Conservation (phyloP, 805 yeast genomes). For the Metschnikowia cubensis region DNA sequence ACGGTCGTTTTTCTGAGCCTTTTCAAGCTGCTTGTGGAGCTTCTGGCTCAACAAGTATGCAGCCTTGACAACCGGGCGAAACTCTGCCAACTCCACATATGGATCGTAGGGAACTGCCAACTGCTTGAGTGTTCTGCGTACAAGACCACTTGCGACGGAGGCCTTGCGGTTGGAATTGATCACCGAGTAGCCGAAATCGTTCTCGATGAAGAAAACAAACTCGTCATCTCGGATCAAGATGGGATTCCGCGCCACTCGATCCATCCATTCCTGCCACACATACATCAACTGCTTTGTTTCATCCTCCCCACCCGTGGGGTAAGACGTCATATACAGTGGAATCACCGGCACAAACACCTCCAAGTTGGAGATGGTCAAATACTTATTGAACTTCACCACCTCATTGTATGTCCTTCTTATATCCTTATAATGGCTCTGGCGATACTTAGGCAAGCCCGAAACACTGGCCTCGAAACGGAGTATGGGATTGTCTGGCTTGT, state of each 20-base stretch:
- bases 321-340: slow-evolving; percentile 71
- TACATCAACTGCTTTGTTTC: slow-evolving; percentile 54
- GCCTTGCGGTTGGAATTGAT: slow-evolving; percentile 54
- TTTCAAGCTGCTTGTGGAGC: slow-evolving; percentile 50
- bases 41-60: slow-evolving; percentile 59
- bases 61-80: slow-evolving; percentile 81
- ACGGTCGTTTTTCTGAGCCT: slow-evolving; percentile 54
- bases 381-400: slow-evolving; percentile 69
- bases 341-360: slow-evolving; percentile 92
- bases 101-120: slow-evolving; percentile 90
- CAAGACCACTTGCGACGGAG: slow-evolving; percentile 75
- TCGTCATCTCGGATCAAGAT: slow-evolving; percentile 85
- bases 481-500: slow-evolving; percentile 73
- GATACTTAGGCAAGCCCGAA: slow-evolving; percentile 64
- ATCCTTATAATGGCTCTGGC: slow-evolving; percentile 66
- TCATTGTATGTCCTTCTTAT: slow-evolving; percentile 80
- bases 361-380: slow-evolving; percentile 73
- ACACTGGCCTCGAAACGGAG: slow-evolving; percentile 57
- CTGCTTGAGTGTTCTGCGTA: slow-evolving; percentile 87
- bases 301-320: slow-evolving; percentile 81
- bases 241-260: slow-evolving; percentile 68
- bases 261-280: slow-evolving; percentile 83
- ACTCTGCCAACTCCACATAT: slow-evolving; percentile 70
- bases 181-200: slow-evolving; percentile 64
- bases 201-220: slow-evolving; percentile 75